phyloP scores from a whole-genome alignment of 257 asterid species.

The Thymus quinquecostatus region DNA sequence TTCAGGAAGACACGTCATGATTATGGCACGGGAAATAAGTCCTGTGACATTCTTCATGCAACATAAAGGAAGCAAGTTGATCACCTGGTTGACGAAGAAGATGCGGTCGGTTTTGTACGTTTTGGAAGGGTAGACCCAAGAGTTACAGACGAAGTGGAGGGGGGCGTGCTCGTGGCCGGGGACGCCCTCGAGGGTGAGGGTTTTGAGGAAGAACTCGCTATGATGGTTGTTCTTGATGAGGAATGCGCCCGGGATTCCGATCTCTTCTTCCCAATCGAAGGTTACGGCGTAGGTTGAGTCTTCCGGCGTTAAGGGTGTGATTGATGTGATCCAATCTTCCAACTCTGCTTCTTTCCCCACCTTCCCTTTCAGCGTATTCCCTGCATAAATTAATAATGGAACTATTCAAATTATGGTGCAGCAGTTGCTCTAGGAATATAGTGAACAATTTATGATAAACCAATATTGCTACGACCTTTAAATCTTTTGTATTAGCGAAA shows the following conservation, averaged over 20 bases:
- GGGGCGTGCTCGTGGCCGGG: constrained; percentile 44
- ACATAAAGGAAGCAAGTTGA: too few species aligned
- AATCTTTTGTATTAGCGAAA: too few species aligned
- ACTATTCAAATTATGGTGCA: too few species aligned
- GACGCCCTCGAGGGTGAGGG: constrained; percentile 50
- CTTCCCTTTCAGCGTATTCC: constrained; percentile 48
- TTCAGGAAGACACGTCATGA: too few species aligned
- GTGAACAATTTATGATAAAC: too few species aligned
- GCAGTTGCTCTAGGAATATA: too few species aligned
- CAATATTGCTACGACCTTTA: too few species aligned
- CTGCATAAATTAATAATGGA: constrained; percentile 30
- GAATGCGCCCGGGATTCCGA: constrained; percentile 53
- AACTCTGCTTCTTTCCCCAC: constrained; percentile 50
- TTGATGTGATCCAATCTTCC: constrained; percentile 56
- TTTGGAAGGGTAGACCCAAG: constrained; percentile 52
- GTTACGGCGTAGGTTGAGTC: constrained; percentile 49
- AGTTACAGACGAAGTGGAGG: constrained; percentile 58
- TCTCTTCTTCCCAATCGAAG: constrained; percentile 47
- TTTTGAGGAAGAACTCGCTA: constrained; percentile 51
- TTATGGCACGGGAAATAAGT: too few species aligned
- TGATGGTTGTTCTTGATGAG: constrained; percentile 45
- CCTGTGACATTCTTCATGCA: too few species aligned
- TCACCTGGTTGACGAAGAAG: constrained; percentile 50
- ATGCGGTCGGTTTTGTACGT: constrained; percentile 42
- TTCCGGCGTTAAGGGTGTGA: constrained; percentile 35